Base-by-base conservation (phyloP, 139 green algal genomes). In the Mychonastes homosphaera region DNA sequence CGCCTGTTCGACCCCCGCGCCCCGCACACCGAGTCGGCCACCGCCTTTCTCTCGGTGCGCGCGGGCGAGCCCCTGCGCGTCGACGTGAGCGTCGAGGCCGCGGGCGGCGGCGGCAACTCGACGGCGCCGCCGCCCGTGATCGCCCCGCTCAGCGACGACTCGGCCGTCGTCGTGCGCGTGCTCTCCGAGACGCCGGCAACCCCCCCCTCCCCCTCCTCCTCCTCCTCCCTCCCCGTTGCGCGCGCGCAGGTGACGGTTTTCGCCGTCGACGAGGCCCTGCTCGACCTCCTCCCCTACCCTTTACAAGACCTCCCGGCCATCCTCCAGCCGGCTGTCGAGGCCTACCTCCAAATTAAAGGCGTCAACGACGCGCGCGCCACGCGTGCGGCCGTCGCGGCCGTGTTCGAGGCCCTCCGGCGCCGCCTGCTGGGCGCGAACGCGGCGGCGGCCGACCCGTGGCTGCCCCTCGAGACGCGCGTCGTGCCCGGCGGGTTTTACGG, bases 271-370 rank as follows among this genome's bases (percentile, higher is more conserved):
- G 65, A 77, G 56, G 64, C 71, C 16, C 52, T 79, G 34, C 56
- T 82, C 44, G 75, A 77, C 28, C 63, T 82, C 27, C 47, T 82
- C 39, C 75, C 75, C 15, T 74, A 67, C 52, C 58, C 62, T 0
- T 13, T 58, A 12, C 26, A 16, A 16, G 49, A 12, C 18, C 18
- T 38, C 9, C 19, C 57, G 52, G 32, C 12, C 10, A 27, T 59
- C 10, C 38, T 69, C 30, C 36, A 45, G 16, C 46, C 65, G 39
- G 38, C 53, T 8, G 38, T 10, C 12, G 47, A 55, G 21, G 9
- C n/a, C 6, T 33, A 55, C 13, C 18, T 26, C 0, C 34, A 33
- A 21, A 50, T 50, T 12, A 47, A 48, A 10, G 53, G 35, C 19
- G 48, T 60, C 38, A 48, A 60, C 24, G 34, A 60, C 23, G 35